A percentile compares a stretch with the other conserved stretches of the same genome.
These are phyloP conservation scores for Madurella fahalii DNA, from an alignment of 2,329 filamentous ascomycete species.

Conservation along the genomic window DNA sequence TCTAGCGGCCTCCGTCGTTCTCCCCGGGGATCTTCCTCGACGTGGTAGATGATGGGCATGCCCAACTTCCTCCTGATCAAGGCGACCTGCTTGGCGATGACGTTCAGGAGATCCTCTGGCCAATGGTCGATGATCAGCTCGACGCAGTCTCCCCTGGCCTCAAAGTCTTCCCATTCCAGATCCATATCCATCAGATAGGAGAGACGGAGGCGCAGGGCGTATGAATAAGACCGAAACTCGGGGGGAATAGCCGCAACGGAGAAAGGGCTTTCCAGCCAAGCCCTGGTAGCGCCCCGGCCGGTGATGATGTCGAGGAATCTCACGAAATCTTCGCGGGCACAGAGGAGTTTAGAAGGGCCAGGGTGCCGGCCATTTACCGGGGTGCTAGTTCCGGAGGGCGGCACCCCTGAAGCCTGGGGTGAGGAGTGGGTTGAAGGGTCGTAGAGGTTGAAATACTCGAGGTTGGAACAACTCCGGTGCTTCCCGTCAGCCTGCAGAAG, in stretches of 20 bases:
- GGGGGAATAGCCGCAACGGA: conserved; percentile 56
- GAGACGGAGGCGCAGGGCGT: conserved; percentile 58
- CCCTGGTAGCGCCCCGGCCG: conserved; percentile 47
- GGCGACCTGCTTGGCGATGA: conserved; percentile 53
- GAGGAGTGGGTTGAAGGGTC: conserved; percentile 36
- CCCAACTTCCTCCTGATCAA: conserved; percentile 53
- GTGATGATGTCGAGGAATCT: conserved; percentile 56
- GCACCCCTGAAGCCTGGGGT: conserved; percentile 16
- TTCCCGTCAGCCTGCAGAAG: conserved; percentile 53
- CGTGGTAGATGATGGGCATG: conserved; percentile 54
- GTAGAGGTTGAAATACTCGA: conserved; percentile 68
- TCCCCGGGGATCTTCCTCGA: conserved; percentile 47
- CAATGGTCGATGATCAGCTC: conserved; percentile 58
- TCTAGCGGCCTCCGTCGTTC: conserved; percentile 36
- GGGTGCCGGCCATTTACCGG: conserved; percentile 34
- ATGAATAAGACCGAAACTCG: conserved; percentile 56
- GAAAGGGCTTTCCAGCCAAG: conserved; percentile 56
- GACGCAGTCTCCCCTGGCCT: conserved; percentile 56
- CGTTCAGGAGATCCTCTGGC: conserved; percentile 44
- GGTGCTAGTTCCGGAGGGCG: conserved; percentile 21
- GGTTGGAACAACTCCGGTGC: conserved; percentile 61
- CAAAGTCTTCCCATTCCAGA: conserved; percentile 49
- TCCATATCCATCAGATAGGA: conserved; percentile 52
- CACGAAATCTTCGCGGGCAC: conserved; percentile 57
- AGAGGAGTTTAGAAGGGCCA: conserved; percentile 55